These are phyloP conservation scores for Mucor velutinosus DNA, from an alignment of 371 early-diverging fungal genomes.

Conservation along the genomic window DNA sequence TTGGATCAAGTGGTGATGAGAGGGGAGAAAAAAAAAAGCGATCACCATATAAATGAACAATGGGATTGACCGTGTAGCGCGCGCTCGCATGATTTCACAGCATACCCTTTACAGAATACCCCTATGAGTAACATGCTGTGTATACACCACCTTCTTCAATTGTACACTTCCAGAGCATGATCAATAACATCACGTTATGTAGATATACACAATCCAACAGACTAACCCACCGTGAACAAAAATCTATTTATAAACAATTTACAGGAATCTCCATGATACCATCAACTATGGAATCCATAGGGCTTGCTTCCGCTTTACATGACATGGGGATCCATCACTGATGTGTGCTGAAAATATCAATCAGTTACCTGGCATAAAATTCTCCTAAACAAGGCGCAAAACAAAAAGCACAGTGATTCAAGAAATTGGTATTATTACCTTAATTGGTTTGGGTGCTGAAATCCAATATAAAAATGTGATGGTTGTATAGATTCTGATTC, in stretches of 20 bases:
- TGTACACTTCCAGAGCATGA: not conserved
- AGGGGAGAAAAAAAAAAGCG: not conserved
- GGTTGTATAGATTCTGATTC: not conserved
- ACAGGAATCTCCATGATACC: not conserved
- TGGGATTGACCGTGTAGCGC: not conserved
- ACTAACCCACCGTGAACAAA: not conserved
- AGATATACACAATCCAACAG: not conserved
- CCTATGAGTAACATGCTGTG: not conserved
- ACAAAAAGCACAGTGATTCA: too few relatives aligned
- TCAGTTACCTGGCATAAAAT: too few relatives aligned
- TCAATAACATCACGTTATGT: not conserved
- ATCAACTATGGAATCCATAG: too few relatives aligned
- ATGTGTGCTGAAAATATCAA: too few relatives aligned
- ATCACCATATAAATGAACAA: not conserved
- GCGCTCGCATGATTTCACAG: not conserved
- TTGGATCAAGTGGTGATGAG: not conserved
- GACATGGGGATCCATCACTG: too few relatives aligned
- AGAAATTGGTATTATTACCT: not conserved
- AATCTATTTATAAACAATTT: not conserved
- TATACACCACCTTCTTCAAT: too few relatives aligned
- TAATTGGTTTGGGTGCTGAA: slow-evolving; percentile 5
- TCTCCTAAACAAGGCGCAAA: too few relatives aligned
- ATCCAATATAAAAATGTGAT: not conserved
- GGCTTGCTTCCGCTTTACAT: too few relatives aligned
- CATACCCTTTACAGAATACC: too few relatives aligned